Evolutionary conservation across 2,329 filamentous ascomycete genomes (phyloP).

Genomic region (Phyllosticta citribraziliensis): DNA sequence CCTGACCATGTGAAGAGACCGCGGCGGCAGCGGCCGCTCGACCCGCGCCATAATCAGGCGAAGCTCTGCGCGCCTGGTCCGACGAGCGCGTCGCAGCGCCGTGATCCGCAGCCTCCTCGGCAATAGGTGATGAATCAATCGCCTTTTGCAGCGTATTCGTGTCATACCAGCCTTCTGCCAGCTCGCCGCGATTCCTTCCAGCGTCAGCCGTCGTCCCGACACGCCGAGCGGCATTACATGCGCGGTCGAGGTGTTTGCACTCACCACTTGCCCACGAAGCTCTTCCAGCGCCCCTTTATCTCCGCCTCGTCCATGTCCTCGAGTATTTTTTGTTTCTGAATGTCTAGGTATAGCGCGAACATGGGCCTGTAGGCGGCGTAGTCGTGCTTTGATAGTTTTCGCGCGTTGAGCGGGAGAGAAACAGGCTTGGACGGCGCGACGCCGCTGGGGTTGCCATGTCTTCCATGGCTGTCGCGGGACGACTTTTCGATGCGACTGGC

Average conservation of each 20-base stretch:
- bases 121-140: conserved; percentile 20
- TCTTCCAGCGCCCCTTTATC: conserved; percentile 79
- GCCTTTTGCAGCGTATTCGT: conserved; percentile 56
- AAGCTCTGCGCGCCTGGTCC: background rate
- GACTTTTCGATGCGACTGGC: background rate
- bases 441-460: background rate
- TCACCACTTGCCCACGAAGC: conserved; percentile 80
- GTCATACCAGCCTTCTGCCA: conserved; percentile 91
- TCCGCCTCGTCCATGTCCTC: conserved; percentile 65
- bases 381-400: conserved; percentile 58
- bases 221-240: background rate
- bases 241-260: conserved; percentile 12
- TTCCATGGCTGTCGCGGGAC: conserved; percentile 2
- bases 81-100: conserved; percentile 27
- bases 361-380: conserved; percentile 57
- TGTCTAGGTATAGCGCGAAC: conserved; percentile 74
- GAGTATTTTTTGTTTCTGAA: conserved; percentile 71
- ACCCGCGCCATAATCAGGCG: conserved; percentile 1
- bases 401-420: conserved; percentile 54
- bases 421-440: conserved; percentile 11
- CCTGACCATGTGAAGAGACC: background rate
- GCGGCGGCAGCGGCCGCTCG: background rate
- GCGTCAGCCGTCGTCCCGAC: conserved; percentile 33
- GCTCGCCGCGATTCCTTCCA: conserved; percentile 67
- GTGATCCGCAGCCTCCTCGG: conserved; percentile 15